Evolutionary conservation across 208 protist genomes (phyloP), one percentile per base, ranked within the genome.

Genomic region (Polymyxa betae): DNA sequence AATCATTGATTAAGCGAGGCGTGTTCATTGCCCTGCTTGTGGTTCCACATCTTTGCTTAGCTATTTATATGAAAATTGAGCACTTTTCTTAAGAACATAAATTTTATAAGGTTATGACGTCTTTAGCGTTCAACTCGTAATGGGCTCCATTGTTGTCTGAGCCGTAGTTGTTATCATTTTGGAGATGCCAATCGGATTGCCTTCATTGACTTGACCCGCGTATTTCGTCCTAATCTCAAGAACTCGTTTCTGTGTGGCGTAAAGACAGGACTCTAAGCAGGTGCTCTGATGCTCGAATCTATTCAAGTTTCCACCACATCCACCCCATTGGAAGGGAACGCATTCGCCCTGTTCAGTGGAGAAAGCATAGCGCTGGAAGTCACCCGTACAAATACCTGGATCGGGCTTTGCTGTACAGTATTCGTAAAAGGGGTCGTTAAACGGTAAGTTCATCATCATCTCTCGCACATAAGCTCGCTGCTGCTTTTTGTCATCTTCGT

Each of bases 11-110:
- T 35, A 82, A 82, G 72, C 5, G n/a, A 43, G 5, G 72, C 16
- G 72, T 35, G 72, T 82, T 82, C 40, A 35, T 82, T 43, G 72
- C 72, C 5, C n/a, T 82, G 72, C 5, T 82, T 35, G 35, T n/a
- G 5, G 35, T 82, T n/a, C 72, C 72, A 12, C 72, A 82, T n/a
- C n/a, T 82, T 20, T 5, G 16, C n/a, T 38, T 82, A 20, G 72
- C 72, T 5, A 35, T 82, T 43, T 82, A 82, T 43, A 82, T 82
- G 16, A 82, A 82, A n/a, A 16, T 82, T 43, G 72, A 40, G 5
- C 72, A 82, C 35, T 82, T 82, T n/a, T n/a, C 72, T 20, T 82
- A 82, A 66, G 16, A 66, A 66, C n/a, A n/a, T n/a, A n/a, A n/a
- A n/a, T n/a, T n/a, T n/a, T n/a, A n/a, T n/a, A n/a, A n/a, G n/a